A percentile compares a stretch with the other conserved stretches of the same genome.
phyloP scores from a whole-genome alignment of 768 basidiomycete genomes.

The Leccinum subtestaceum region DNA sequence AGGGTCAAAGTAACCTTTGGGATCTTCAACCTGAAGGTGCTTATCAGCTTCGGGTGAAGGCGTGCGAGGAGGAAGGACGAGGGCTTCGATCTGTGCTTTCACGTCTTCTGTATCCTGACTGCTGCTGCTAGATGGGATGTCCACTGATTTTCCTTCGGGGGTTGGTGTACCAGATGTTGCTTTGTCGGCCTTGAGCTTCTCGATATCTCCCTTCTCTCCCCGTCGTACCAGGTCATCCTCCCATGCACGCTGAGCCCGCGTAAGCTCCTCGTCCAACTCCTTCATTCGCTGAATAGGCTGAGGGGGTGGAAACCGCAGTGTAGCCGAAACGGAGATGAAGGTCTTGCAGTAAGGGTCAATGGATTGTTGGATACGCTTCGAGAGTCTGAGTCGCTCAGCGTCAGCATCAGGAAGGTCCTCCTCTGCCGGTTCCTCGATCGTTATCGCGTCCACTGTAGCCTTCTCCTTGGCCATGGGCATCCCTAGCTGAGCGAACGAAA shows the following conservation, averaged over 20 bases:
- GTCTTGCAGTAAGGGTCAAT: slow-evolving; percentile 82
- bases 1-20: slow-evolving; percentile 44
- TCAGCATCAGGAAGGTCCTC: slow-evolving; percentile 67
- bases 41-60: slow-evolving; percentile 36
- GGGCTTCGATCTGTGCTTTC: slow-evolving; percentile 64
- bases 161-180: slow-evolving; percentile 29
- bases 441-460: slow-evolving; percentile 6
- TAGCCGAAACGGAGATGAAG: slow-evolving; percentile 92
- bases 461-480: slow-evolving; percentile 19
- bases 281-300: slow-evolving; percentile 87
- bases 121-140: slow-evolving; percentile 3
- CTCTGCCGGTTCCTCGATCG: slow-evolving; percentile 32
- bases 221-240: slow-evolving; percentile 82
- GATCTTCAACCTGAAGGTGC: slow-evolving; percentile 30
- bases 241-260: slow-evolving; percentile 68
- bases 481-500: slow-evolving; percentile 24
- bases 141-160: slow-evolving; percentile 23
- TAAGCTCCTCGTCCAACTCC: slow-evolving; percentile 78
- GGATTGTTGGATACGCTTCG: slow-evolving; percentile 75
- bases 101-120: slow-evolving; percentile 46
- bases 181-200: slow-evolving; percentile 17
- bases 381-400: slow-evolving; percentile 64
- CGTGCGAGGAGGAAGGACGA: slow-evolving; percentile 38
- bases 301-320: slow-evolving; percentile 88
- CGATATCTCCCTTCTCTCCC: slow-evolving; percentile 55